These are phyloP conservation scores for Durotheca rogersii DNA, from an alignment of 495 filamentous ascomycete species.

Conservation along the genomic window DNA sequence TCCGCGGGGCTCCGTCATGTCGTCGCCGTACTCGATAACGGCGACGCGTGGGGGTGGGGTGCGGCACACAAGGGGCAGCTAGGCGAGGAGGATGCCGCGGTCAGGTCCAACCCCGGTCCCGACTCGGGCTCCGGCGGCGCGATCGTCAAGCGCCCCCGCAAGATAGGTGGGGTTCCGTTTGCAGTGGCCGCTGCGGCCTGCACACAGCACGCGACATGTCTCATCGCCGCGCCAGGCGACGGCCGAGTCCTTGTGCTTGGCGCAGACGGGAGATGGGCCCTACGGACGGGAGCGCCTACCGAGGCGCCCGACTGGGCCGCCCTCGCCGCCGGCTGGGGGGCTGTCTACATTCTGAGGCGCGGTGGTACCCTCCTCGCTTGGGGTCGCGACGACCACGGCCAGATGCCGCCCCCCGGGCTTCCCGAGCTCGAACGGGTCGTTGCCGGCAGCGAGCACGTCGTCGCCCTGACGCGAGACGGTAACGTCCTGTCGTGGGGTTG, in stretches of 20 bases:
- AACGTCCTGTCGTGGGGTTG: conserved; percentile 82
- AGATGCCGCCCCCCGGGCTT: conserved; percentile 64
- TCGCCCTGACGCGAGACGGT: conserved; percentile 64
- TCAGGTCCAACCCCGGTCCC: no score
- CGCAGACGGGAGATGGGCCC: conserved; percentile 66
- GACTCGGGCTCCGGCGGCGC: conserved; percentile 36
- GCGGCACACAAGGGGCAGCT: conserved; percentile 81
- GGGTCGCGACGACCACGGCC: conserved; percentile 83
- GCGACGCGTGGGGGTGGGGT: conserved; percentile 86
- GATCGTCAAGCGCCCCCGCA: conserved; percentile 55
- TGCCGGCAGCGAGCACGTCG: conserved; percentile 82
- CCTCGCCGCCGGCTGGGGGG: conserved; percentile 77
- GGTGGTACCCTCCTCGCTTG: conserved; percentile 59
- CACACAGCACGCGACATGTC: conserved; percentile 77
- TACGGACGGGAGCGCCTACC: conserved; percentile 49
- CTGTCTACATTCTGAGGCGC: conserved; percentile 65
- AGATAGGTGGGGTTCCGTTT: conserved; percentile 58
- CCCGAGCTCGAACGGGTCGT: conserved; percentile 58
- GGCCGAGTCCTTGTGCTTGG: conserved; percentile 65
- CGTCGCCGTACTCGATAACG: conserved; percentile 69
- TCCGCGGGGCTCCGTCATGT: conserved; percentile 75
- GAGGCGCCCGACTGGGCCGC: conserved; percentile 54
- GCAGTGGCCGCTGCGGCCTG: conserved; percentile 63
- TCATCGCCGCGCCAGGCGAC: conserved; percentile 53
- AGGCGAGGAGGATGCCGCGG: no score